Percentiles rank a stretch among this genome's conserved stretches.
These are phyloP conservation scores for Tuber melanosporum DNA, from an alignment of 495 filamentous ascomycete genomes.

Conservation along the genomic window DNA sequence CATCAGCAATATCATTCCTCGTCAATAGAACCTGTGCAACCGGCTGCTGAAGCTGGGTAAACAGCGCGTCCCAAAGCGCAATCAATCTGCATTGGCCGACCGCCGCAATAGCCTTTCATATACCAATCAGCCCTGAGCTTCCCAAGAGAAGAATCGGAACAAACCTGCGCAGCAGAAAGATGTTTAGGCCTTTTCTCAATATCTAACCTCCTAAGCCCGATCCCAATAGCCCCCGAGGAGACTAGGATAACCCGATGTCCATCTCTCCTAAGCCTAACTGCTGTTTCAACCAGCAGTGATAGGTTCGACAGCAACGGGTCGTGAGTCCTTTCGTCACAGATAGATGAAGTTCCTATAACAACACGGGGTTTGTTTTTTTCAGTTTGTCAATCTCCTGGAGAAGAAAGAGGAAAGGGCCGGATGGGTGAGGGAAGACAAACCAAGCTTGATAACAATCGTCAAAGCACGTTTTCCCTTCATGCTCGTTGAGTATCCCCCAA, in stretches of 20 bases:
- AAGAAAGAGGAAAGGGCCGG: background rate
- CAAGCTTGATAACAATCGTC: slow-evolving; percentile 89
- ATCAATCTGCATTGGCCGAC: slow-evolving; percentile 95
- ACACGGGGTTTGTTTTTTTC: background rate
- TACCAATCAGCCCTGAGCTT: background rate
- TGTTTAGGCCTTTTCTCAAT: slow-evolving; percentile 82
- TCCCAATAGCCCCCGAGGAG: slow-evolving; percentile 92
- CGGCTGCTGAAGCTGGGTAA: slow-evolving; percentile 76
- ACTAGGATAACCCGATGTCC: slow-evolving; percentile 92
- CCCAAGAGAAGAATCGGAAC: background rate
- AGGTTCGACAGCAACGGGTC: slow-evolving; percentile 89
- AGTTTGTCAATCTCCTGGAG: background rate
- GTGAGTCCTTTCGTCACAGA: slow-evolving; percentile 95
- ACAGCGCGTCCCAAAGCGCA: slow-evolving; percentile 89
- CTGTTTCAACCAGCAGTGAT: slow-evolving; percentile 86
- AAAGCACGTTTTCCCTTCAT: slow-evolving; percentile 49
- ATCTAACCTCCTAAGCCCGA: slow-evolving; percentile 83
- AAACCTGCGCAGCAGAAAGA: slow-evolving; percentile 72
- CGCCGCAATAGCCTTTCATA: slow-evolving; percentile 72
- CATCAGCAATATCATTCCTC: slow-evolving; percentile 94
- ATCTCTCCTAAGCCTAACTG: slow-evolving; percentile 73
- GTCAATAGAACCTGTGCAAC: slow-evolving; percentile 92
- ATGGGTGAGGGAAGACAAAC: slow-evolving; percentile 48
- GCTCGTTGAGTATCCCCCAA: slow-evolving; percentile 16
- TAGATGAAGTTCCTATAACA: slow-evolving; percentile 80